Percentiles rank a stretch among this genome's conserved stretches.
Conservation (phyloP, 2,329 filamentous ascomycete genomes). For the Colletotrichum chlorophyti region DNA sequence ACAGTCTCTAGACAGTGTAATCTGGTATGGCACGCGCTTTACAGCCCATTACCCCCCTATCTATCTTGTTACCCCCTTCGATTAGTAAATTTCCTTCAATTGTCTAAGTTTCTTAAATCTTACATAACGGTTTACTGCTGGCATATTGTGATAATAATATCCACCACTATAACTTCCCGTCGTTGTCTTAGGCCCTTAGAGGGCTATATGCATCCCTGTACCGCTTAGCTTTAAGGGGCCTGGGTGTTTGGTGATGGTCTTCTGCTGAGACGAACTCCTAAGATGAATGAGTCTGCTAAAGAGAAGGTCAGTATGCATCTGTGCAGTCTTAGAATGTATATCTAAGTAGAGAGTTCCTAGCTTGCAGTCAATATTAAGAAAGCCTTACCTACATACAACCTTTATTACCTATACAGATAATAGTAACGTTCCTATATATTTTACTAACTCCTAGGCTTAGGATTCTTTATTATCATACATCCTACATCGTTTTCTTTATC, state of each 20-base stretch:
- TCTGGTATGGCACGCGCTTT: neutral
- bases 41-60: no score
- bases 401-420: slow-evolving; percentile 14
- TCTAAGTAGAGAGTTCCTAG: slow-evolving; percentile 14
- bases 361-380: neutral
- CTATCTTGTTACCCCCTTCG: no score
- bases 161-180: slow-evolving; percentile 19
- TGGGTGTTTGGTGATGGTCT: no score
- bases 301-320: neutral
- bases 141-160: slow-evolving; percentile 16
- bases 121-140: neutral
- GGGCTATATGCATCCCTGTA: neutral
- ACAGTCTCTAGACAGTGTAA: neutral
- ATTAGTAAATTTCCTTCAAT: no score
- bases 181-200: slow-evolving; percentile 9
- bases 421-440: slow-evolving; percentile 4
- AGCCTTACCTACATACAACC: neutral
- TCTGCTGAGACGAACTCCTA: slow-evolving; percentile 22
- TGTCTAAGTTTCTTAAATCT: no score
- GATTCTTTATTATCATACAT: rapidly evolving
- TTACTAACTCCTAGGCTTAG: slow-evolving; percentile 18
- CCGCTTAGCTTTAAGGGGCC: neutral
- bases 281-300: neutral
- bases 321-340: slow-evolving; percentile 9
- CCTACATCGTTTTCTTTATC: neutral